Conservation (phyloP, 352 stramenopile species). For the Globisporangium spinosum region DNA sequence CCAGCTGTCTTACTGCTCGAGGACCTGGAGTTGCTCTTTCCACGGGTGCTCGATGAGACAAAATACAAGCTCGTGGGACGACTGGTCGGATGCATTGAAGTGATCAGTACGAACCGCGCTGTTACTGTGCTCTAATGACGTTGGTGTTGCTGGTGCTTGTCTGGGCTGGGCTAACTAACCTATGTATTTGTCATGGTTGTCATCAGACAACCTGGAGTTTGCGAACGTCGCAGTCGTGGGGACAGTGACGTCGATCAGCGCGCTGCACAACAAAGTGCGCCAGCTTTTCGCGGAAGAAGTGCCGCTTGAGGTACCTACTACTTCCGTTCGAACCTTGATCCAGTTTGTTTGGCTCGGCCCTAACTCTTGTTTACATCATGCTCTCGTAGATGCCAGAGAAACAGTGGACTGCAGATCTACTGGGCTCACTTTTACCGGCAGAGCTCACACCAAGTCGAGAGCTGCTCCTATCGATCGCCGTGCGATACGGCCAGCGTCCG, state of each 20-base stretch:
- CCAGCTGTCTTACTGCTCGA: conserved; percentile 66
- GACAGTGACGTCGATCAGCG: conserved; percentile 46
- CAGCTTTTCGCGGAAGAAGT: conserved; percentile 81
- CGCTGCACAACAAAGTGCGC: conserved; percentile 60
- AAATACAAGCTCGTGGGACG: conserved; percentile 71
- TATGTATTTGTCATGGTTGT: neutral
- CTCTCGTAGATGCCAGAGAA: conserved; percentile 41
- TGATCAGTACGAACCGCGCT: conserved; percentile 39
- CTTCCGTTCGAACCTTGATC: neutral
- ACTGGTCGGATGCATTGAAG: conserved; percentile 52
- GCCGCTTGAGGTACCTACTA: conserved; percentile 47
- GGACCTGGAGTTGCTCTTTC: conserved; percentile 76
- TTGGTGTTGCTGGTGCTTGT: neutral
- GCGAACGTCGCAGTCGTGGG: conserved; percentile 56
- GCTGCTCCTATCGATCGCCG: conserved; percentile 45
- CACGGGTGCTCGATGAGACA: conserved; percentile 54
- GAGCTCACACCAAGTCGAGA: conserved; percentile 7
- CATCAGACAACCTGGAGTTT: conserved; percentile 27
- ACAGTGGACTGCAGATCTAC: conserved; percentile 44
- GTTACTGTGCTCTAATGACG: neutral
- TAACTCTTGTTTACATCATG: neutral
- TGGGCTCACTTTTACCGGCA: conserved; percentile 39
- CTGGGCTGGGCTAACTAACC: neutral
- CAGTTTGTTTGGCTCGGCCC: neutral
- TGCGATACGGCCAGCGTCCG: conserved; percentile 75